These are phyloP conservation scores for Phytophthora podocarpi DNA, from an alignment of 352 stramenopile genomes.

Conservation along the genomic window DNA sequence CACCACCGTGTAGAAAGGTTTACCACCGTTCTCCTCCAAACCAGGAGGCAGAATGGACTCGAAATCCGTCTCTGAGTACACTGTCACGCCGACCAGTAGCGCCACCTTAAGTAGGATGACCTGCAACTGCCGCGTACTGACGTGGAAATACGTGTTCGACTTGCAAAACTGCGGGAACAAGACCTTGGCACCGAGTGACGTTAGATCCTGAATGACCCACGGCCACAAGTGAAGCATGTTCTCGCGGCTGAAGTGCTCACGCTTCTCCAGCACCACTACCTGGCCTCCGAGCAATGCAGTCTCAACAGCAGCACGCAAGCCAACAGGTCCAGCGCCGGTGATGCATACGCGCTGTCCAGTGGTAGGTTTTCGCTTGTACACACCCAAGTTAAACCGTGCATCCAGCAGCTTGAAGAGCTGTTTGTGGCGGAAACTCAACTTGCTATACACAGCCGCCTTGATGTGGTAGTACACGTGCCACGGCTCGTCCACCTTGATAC, in stretches of 20 bases:
- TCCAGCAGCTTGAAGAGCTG: constrained; percentile 72
- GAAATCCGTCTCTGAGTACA: constrained; percentile 58
- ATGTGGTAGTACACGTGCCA: constrained; percentile 64
- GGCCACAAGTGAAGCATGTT: constrained; percentile 65
- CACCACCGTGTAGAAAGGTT: constrained; percentile 60
- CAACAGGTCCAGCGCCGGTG: constrained; percentile 71
- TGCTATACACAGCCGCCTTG: constrained; percentile 46
- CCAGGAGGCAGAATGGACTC: constrained; percentile 47
- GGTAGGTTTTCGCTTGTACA: constrained; percentile 47
- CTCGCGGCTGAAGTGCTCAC: constrained; percentile 70
- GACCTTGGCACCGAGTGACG: constrained; percentile 69
- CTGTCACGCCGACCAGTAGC: constrained; percentile 61
- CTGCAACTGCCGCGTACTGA: constrained; percentile 76
- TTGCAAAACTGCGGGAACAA: constrained; percentile 77
- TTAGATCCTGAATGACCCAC: constrained; percentile 79
- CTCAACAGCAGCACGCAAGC: constrained; percentile 60
- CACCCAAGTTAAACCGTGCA: constrained; percentile 43
- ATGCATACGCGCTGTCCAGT: constrained; percentile 62
- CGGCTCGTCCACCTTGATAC: constrained; percentile 42
- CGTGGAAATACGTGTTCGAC: constrained; percentile 76
- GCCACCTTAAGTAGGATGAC: constrained; percentile 80
- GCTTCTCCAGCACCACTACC: constrained; percentile 78
- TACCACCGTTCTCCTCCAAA: constrained; percentile 42
- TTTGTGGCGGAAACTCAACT: constrained; percentile 66
- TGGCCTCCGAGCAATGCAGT: constrained; percentile 63